Conservation (phyloP, 1,284 basidiomycete genomes). For the Ceratobasidium sp. region DNA sequence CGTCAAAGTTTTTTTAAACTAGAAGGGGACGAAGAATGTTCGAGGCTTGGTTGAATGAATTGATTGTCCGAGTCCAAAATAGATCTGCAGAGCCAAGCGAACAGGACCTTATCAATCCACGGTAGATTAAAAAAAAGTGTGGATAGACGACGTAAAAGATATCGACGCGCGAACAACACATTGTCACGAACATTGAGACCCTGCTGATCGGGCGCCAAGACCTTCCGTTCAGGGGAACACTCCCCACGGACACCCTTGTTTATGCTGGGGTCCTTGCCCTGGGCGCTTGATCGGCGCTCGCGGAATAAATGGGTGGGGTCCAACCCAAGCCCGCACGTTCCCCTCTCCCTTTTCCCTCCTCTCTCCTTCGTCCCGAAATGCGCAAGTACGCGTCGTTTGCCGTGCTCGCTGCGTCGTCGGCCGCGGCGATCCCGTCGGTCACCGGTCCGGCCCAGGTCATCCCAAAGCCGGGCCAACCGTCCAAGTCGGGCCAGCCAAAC, state of each 20-base stretch:
- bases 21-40: no score
- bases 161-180: background rate
- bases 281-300: background rate
- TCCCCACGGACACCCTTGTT: no score
- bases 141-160: background rate
- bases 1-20: no score
- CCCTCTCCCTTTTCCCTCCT: background rate
- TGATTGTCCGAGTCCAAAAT: background rate
- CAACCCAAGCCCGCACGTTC: background rate
- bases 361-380: background rate
- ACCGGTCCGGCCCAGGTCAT: slow-evolving; percentile 41
- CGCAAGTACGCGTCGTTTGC: slow-evolving; percentile 39
- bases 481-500: slow-evolving; percentile 50
- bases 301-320: background rate
- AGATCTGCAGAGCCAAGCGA: background rate
- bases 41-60: slow-evolving; percentile 6
- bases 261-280: background rate
- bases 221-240: background rate
- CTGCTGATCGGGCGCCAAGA: slow-evolving; percentile 21
- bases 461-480: slow-evolving; percentile 42
- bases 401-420: slow-evolving; percentile 48
- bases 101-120: background rate
- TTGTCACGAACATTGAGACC: slow-evolving; percentile 13
- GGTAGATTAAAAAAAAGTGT: background rate
- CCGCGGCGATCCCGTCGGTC: slow-evolving; percentile 26